Evolutionary conservation across 441 rosid genomes (phyloP).

Genomic region (Pelargonium myrrhifolium): DNA sequence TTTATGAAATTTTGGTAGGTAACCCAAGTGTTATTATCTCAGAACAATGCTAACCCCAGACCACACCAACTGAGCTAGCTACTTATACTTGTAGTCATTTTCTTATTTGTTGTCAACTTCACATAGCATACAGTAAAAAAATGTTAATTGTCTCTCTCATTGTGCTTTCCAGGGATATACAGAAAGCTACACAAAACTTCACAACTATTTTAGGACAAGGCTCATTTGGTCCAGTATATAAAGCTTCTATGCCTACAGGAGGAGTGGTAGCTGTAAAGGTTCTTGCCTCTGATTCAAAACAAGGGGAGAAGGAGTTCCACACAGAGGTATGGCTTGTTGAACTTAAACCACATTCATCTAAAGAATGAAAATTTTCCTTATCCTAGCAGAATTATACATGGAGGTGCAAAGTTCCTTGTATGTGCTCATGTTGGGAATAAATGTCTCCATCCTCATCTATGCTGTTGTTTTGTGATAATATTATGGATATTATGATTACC

Average conservation of each 20-base stretch:
- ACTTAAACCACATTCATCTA: conserved; percentile 1
- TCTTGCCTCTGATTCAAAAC: conserved; percentile 84
- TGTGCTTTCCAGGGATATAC: conserved; percentile 65
- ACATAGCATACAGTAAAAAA: neutral
- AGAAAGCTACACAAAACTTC: conserved; percentile 86
- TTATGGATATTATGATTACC: neutral
- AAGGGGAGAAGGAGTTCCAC: conserved; percentile 91
- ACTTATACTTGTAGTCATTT: neutral
- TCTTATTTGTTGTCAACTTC: neutral
- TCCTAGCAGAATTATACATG: neutral
- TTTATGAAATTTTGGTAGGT: too few relatives aligned
- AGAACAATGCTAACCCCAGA: too few relatives aligned
- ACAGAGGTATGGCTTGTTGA: conserved; percentile 57
- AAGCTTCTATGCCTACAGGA: conserved; percentile 58
- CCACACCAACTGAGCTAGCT: neutral
- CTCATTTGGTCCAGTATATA: conserved; percentile 90
- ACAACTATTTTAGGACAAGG: conserved; percentile 88
- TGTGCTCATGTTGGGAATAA: conserved; percentile 1
- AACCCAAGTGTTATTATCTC: too few relatives aligned
- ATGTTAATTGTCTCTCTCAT: conserved; percentile 6
- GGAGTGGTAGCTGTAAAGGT: conserved; percentile 77
- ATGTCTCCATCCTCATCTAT: neutral
- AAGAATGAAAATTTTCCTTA: neutral
- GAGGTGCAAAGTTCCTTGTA: neutral
- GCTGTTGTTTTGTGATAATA: neutral